Conservation (phyloP, 1,284 basidiomycete genomes). For the Rhizoctonia solani region DNA sequence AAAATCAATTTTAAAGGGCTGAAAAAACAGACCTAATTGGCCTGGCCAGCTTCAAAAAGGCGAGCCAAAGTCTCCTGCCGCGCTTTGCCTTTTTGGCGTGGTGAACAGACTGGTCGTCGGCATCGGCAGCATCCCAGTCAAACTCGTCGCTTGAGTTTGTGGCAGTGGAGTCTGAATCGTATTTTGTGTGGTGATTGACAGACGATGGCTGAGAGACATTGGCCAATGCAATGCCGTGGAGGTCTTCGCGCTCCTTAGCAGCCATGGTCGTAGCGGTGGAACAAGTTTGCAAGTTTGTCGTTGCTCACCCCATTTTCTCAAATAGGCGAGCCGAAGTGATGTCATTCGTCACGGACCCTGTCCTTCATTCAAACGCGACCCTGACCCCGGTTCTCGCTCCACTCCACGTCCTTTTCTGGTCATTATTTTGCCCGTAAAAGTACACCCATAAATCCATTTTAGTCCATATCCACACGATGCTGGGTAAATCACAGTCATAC, state of each 20-base stretch:
- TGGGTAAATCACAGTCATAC: too few relatives aligned
- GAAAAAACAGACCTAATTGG: constrained; percentile 61
- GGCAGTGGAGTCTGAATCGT: constrained; percentile 54
- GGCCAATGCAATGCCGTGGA: constrained; percentile 4
- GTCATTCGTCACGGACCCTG: constrained; percentile 25
- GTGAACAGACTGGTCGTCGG: constrained; percentile 46
- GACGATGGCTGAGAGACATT: constrained; percentile 23
- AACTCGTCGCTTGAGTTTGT: constrained; percentile 72
- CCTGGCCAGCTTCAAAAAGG: constrained; percentile 68
- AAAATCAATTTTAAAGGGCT: too few relatives aligned
- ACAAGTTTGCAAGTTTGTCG: neutral
- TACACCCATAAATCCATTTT: neutral
- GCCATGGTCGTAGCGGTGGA: constrained; percentile 25
- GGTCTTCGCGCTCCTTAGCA: constrained; percentile 3
- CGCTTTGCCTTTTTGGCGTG: constrained; percentile 46
- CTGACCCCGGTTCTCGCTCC: neutral
- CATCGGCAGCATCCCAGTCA: constrained; percentile 68
- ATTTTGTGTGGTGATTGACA: constrained; percentile 22
- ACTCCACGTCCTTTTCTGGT: neutral
- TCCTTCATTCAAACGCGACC: constrained; percentile 5
- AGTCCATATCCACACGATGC: too few relatives aligned
- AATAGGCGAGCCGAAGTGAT: constrained; percentile 21
- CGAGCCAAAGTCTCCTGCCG: constrained; percentile 62
- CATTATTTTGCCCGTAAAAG: too few relatives aligned
- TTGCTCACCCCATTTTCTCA: constrained; percentile 7